Evolutionary conservation across 495 filamentous ascomycete species (phyloP).

Genomic region (Thermothielavioides terrestris): DNA sequence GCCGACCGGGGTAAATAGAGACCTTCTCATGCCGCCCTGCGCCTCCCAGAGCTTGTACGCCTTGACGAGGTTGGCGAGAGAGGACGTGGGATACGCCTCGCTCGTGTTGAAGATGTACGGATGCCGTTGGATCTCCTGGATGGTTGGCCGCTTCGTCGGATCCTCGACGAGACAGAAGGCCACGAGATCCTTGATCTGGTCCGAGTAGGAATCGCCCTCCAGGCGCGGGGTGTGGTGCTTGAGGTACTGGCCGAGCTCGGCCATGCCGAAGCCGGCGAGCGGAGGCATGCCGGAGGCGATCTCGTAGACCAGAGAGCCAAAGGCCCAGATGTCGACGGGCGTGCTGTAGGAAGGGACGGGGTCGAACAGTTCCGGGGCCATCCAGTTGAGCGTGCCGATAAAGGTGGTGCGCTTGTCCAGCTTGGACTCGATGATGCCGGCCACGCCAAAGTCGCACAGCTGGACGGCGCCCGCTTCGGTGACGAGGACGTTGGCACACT

Average conservation of each 20-base stretch:
- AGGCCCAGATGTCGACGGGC: conserved; percentile 91
- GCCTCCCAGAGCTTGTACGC: conserved; percentile 82
- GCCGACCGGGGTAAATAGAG: conserved; percentile 69
- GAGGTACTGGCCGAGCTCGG: conserved; percentile 52
- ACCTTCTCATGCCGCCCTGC: conserved; percentile 71
- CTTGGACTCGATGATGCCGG: conserved; percentile 75
- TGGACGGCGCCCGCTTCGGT: conserved; percentile 80
- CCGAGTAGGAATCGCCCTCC: conserved; percentile 66
- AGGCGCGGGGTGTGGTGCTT: conserved; percentile 58
- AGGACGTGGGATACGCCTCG: conserved; percentile 60
- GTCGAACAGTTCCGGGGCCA: conserved; percentile 82
- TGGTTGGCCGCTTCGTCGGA: conserved; percentile 63
- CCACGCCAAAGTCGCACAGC: conserved; percentile 93
- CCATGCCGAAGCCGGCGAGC: conserved; percentile 38
- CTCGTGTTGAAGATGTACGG: conserved; percentile 53
- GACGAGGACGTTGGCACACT: conserved; percentile 87
- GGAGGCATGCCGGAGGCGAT: conserved; percentile 86
- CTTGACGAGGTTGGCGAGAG: conserved; percentile 62
- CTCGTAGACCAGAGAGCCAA: conserved; percentile 83
- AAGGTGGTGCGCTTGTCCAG: conserved; percentile 83
- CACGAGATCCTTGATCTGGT: conserved; percentile 67
- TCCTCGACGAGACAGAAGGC: conserved; percentile 70
- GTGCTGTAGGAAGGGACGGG: conserved; percentile 49
- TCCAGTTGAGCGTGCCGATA: conserved; percentile 93
- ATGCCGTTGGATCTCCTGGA: conserved; percentile 56